Evolutionary conservation across 2,329 filamentous ascomycete species (phyloP), one percentile per base, ranked within the genome.

Genomic region (Tolypocladium ovalisporum): DNA sequence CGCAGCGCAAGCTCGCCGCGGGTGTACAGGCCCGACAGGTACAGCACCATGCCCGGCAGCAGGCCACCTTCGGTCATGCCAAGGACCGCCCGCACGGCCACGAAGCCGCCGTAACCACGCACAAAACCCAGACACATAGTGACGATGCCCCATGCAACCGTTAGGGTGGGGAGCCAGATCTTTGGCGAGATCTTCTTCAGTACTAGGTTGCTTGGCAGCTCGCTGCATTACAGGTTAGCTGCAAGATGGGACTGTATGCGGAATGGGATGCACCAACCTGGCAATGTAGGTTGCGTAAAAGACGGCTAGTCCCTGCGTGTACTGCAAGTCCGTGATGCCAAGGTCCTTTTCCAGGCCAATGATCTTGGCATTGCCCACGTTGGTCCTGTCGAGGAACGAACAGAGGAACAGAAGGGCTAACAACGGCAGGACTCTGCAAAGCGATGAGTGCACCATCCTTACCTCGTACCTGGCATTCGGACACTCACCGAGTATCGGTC

Each of bases 291-390:
- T 81, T 4, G 82, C 80, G 67, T 87, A 88, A 64, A 85, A 88
- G 1, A 85, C 80, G 15, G 82, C 78, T 35, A 88, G 72, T 1
- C 84, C 84, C 47, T 82, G 79, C 53, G 84, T 81, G 67, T 87
- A 89, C 65, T 88, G 82, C 56, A 76, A 71, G 58, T 85, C 80
- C 6, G 72, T 79, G 61, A 89, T 82, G 51, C 72, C 66, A 2
- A 87, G 67, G 63, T 85, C 81, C 1, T 72, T 62, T 62, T 86
- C 81, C 17, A 89, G 75, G 0, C 82, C 80, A 55, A 86, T 76
- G 10, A 88, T 82, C 60, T 83, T 83, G 29, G 85, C 86, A 64
- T 89, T 88, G 40, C 86, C 86, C 40, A 89, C 83, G 66, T 89
- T 89, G n/a, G 85, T 87, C 47, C 87, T 79, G 68, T 89, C 86